Base-by-base conservation (phyloP, 2,329 filamentous ascomycete species). In the Passalora sequoiae region DNA sequence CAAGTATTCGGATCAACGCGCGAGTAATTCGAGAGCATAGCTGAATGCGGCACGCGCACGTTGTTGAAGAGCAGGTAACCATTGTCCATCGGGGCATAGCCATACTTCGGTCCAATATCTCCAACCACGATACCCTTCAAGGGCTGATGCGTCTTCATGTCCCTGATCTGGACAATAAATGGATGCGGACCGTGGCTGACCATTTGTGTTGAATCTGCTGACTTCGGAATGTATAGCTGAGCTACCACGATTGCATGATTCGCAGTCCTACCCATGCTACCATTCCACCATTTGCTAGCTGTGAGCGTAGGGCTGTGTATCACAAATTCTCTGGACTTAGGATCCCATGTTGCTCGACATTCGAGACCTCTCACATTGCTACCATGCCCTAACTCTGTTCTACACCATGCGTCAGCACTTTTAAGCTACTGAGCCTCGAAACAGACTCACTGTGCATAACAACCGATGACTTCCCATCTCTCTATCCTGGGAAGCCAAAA, bases 101-200 rank as follows among this genome's bases (percentile, higher is more conserved):
- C 73, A 53, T 76, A 75, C 44, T 76, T 76, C n/a, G 72, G 71
- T 2, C 73, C 73, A 50, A 76, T 75, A 47, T 76, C 73, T n/a
- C 72, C 72, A 12, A 76, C 69, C 2, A 70, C 66, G 40, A 76
- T 71, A 1, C 71, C 71, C 4, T 65, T 51, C 4, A 75, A 53
- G 9, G 72, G 69, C 47, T 68, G 60, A 46, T 75, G 69, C 2
- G 70, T 73, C 43, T 69, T 66, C 56, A 66, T 60, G 50, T 75
- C 68, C 39, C 74, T 64, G 39, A 76, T 73, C 54, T 73, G 74
- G 13, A 75, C 65, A 44, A 76, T 69, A 53, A 76, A 76, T 10
- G 71, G 66, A 56, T 76, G 73, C 24, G 72, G 71, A 6, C 73
- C 74, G 56, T 73, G 63, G n/a, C 63, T 69, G 20, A 65, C 60